Percentiles rank a stretch among this genome's conserved stretches.
Evolutionary conservation across 1,284 basidiomycete species (phyloP).

Genomic region (Microbotryum saponariae): DNA sequence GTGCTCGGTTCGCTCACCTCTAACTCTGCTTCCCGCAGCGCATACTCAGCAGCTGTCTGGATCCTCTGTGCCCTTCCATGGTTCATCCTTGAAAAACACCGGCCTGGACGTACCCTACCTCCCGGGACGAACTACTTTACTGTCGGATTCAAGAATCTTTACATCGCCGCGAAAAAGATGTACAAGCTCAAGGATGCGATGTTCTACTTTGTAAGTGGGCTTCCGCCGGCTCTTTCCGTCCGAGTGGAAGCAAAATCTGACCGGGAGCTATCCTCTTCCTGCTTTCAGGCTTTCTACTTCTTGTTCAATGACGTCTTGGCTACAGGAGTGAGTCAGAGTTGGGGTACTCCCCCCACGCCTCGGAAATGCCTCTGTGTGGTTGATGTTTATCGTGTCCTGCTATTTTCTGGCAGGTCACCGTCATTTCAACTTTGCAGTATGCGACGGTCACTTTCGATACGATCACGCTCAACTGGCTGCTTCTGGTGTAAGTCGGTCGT

Average conservation of each 20-base stretch:
- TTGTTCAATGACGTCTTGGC: constrained; percentile 50
- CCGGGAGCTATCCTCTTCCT: neutral
- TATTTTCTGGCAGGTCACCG: constrained; percentile 46
- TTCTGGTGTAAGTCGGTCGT: constrained; percentile 31
- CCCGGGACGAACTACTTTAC: constrained; percentile 57
- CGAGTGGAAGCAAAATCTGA: neutral
- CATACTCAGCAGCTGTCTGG: constrained; percentile 45
- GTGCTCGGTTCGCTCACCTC: too few species aligned
- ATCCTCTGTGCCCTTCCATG: constrained; percentile 59
- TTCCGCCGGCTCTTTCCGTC: neutral
- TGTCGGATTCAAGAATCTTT: constrained; percentile 47
- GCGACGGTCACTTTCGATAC: constrained; percentile 56
- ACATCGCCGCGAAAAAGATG: constrained; percentile 49
- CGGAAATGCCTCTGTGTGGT: too few species aligned
- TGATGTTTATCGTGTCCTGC: too few species aligned
- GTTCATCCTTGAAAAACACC: constrained; percentile 37
- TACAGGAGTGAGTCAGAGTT: constrained; percentile 45
- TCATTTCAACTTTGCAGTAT: constrained; percentile 66
- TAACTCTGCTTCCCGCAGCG: neutral
- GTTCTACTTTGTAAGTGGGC: constrained; percentile 40
- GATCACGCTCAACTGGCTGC: constrained; percentile 47
- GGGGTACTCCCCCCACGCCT: too few species aligned
- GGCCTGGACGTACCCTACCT: constrained; percentile 47
- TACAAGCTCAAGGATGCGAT: constrained; percentile 32
- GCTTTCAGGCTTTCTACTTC: neutral